Base-by-base conservation (phyloP, 352 stramenopile genomes). In the Phytophthora cryptogea region DNA sequence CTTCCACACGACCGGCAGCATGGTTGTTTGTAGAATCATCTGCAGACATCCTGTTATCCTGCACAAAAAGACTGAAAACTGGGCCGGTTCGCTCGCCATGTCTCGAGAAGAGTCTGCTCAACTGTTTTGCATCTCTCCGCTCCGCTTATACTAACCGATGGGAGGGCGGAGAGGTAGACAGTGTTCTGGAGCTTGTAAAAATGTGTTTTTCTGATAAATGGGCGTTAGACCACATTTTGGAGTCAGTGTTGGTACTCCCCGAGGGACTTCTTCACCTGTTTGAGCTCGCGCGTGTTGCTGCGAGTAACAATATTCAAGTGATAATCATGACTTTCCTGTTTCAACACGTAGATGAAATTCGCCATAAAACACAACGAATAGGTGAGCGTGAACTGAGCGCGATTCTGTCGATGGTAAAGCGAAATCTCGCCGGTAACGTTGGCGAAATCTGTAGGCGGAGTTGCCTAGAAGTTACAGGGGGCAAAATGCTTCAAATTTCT, bases 341-440 rank as follows among this genome's bases (percentile, higher is more conserved):
- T 42, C 37, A 70, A n/a, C 53, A 69, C 20, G 17, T 70, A 8
- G 37, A 51, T 9, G 63, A 69, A 10, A 54, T 66, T 54, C 67
- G 53, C 1, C 39, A 69, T 57, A 69, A 75, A 47, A 59, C 57
- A 0, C 63, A 75, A 16, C 63, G 63, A 17, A 59, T 72, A 49
- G 58, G 37, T 20, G 58, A 72, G 23, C 26, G 45, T 13, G 67
- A 75, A n/a, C 10, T 75, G 4, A 54, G 16, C 10, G 33, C 43
- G 1, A 54, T 75, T 63, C 36, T 75, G 10, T 49, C 53, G 13
- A 28, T 72, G 8, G 41, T 75, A 31, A 57, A 37, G 9, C 20
- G 53, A 37, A 65, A 61, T 30, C 27, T 66, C 42, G 41, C 41
- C 47, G 51, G 28, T 16, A 54, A 16, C 33, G 53, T 57, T 46